Percentiles rank a stretch among this genome's conserved stretches.
phyloP scores from a whole-genome alignment of 352 stramenopile species.

The Pythium apleroticum region DNA sequence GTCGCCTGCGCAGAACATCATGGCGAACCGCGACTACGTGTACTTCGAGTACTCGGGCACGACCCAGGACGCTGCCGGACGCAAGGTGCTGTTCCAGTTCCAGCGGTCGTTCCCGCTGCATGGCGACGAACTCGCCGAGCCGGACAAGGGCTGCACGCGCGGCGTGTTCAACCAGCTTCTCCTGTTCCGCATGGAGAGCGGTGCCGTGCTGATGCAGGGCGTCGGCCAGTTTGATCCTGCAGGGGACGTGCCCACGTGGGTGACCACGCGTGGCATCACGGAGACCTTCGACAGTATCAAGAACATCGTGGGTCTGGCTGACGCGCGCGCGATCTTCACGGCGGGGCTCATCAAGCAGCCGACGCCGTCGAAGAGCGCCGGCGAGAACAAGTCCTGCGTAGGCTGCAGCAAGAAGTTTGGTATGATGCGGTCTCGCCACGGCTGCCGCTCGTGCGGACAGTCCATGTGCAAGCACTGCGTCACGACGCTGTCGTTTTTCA shows the following conservation, averaged over 20 bases:
- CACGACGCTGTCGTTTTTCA: slow-evolving; percentile 31
- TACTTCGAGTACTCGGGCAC: slow-evolving; percentile 34
- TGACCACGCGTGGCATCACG: slow-evolving; percentile 19
- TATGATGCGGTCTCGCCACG: slow-evolving; percentile 27
- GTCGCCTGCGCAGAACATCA: slow-evolving; percentile 22
- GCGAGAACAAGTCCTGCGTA: slow-evolving; percentile 26
- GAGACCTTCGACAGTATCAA: slow-evolving; percentile 26
- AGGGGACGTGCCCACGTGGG: slow-evolving; percentile 19
- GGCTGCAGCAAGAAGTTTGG: slow-evolving; percentile 32
- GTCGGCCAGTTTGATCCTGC: slow-evolving; percentile 12
- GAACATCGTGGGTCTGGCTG: slow-evolving; percentile 19
- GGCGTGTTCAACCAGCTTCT: slow-evolving; percentile 14
- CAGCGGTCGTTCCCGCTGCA: slow-evolving; percentile 28
- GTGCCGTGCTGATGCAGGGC: slow-evolving; percentile 21
- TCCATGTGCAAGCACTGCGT: slow-evolving; percentile 33
- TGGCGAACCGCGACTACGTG: slow-evolving; percentile 23
- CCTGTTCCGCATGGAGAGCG: slow-evolving; percentile 26
- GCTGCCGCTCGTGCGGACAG: slow-evolving; percentile 26
- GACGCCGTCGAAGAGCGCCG: not conserved
- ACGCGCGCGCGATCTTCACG: slow-evolving; percentile 16
- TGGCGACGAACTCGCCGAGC: slow-evolving; percentile 24
- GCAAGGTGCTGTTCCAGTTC: slow-evolving; percentile 29
- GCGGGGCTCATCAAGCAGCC: slow-evolving; percentile 22
- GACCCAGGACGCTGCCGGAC: slow-evolving; percentile 22
- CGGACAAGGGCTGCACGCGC: slow-evolving; percentile 22